Evolutionary conservation across 192 early-diverging fungal genomes (phyloP).

Genomic region (Umbelopsis vinacea): DNA sequence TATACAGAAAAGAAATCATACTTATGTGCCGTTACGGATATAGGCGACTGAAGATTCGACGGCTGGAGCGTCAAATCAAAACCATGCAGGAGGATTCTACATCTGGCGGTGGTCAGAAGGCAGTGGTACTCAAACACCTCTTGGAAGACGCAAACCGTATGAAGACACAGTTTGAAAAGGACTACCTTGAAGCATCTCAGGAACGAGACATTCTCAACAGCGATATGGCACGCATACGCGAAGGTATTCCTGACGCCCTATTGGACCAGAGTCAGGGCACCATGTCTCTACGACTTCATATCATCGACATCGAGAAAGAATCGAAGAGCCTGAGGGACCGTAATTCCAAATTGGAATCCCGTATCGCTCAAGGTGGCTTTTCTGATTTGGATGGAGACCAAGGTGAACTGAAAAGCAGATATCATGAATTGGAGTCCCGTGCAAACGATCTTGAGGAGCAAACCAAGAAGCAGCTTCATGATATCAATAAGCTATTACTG

Average conservation of each 20-base stretch:
- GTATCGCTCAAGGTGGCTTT: slow-evolving; percentile 23
- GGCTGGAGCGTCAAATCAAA: slow-evolving; percentile 40
- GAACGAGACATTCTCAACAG: slow-evolving; percentile 34
- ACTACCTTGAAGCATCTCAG: slow-evolving; percentile 25
- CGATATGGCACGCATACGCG: slow-evolving; percentile 36
- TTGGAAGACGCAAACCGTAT: slow-evolving; percentile 43
- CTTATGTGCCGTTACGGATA: not conserved
- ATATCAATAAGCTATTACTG: slow-evolving; percentile 52
- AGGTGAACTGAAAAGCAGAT: slow-evolving; percentile 22
- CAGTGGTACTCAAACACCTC: slow-evolving; percentile 29
- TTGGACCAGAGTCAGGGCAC: slow-evolving; percentile 38
- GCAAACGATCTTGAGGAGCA: slow-evolving; percentile 45
- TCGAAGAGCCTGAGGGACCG: slow-evolving; percentile 37
- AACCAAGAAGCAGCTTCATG: slow-evolving; percentile 48
- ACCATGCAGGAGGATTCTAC: slow-evolving; percentile 35
- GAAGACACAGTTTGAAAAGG: slow-evolving; percentile 38
- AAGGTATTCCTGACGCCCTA: slow-evolving; percentile 40
- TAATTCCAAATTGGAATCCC: slow-evolving; percentile 27
- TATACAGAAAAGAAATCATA: not conserved
- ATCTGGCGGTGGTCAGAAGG: slow-evolving; percentile 29
- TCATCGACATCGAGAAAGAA: slow-evolving; percentile 44
- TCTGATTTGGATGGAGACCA: slow-evolving; percentile 47
- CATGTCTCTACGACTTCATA: slow-evolving; percentile 42
- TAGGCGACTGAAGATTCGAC: slow-evolving; percentile 34
- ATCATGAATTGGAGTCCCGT: slow-evolving; percentile 35